Evolutionary conservation across 1,284 basidiomycete species (phyloP), one percentile per base, ranked within the genome.

Genomic region (Cryptococcus sp.): DNA sequence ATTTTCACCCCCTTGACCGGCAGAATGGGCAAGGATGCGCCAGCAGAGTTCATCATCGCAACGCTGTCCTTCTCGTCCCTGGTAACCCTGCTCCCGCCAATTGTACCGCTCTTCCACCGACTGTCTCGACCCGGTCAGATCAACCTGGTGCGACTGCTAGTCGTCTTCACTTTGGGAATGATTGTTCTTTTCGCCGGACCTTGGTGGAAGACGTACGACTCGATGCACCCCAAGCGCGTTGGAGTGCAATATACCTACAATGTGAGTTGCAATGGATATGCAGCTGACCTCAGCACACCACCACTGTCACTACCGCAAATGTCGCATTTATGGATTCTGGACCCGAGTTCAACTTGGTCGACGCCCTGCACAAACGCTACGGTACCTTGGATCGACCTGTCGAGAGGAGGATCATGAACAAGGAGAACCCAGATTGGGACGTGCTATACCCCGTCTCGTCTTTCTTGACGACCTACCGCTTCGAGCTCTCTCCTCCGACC

Each of bases 1-100:
- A 85, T 97, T 16, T 95, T 98, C 63, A 90, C 95, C 0, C 94
- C 94, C 1, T 74, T 97, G 58, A 87, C 90, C 53, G 70, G 83
- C 6, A 53, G 59, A 16, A 65, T 66, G 57, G 65, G 64, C 41
- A 58, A 65, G 56, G 59, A 60, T 33, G 86, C 85, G 0, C 91
- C 93, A 0, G 83, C 84, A 1, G 94, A 98, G 62, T 81, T 87
- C 64, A 86, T 97, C 65, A 87, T 97, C 43, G 92, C 89, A 0
- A 82, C 83, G 11, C 80, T 87, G 46, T 81, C 86, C 6, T 75
- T 81, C 0, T 64, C 80, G 41, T 74, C 84, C 21, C 76, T 80
- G 0, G 68, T 82, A 46, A 74, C 85, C 10, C 79, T 83, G 42
- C 71, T 83, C 23, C 82, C 86, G 25, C 72, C 79, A 2, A 56